Evolutionary conservation across 768 basidiomycete genomes (phyloP), one percentile per base, ranked within the genome.

Genomic region (Phanerochaete carnosa): DNA sequence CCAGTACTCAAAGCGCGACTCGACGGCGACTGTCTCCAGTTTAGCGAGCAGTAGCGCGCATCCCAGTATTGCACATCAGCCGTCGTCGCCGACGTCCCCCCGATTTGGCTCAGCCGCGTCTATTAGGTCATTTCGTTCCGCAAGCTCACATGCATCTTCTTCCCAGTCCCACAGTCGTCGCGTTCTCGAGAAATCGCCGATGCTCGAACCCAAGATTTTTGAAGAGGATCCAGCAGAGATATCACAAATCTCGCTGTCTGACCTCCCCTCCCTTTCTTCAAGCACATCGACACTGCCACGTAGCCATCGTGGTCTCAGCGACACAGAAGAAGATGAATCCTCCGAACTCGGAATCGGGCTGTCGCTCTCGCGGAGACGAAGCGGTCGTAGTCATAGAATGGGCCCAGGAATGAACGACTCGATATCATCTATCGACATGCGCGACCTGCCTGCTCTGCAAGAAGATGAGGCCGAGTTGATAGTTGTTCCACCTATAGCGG

Each of bases 181-280:
- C n/a, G 19, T 53, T 9, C 55, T 37, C n/a, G 64, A 65, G 47
- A 61, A 50, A 45, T 70, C 67, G 15, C 68, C 67, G 9, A 55
- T 61, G 55, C 57, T 68, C 19, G 68, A 69, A 43, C 65, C 66
- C 3, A 59, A 68, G 16, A 74, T 74, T 45, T 61, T 61, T 57
- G 74, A 75, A 54, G 73, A 65, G 66, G 33, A 59, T 62, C 33
- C 59, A 66, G 67, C 67, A 28, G 70, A 73, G 16, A 66, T 74
- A 32, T 60, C 67, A 26, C 60, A 64, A 51, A 55, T 62, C 29
- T 19, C 49, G 8, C 45, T 61, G 7, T 49, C 55, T 2, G 55
- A 57, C 37, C n/a, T 51, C 8, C 55, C 60, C 6, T 30, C 60
- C 16, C 23, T 59, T 32, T 39, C 60, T 4, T 61, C 60, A 2